Evolutionary conservation across 352 stramenopile genomes (phyloP), one percentile per base, ranked within the genome.

Genomic region (Globisporangium middletonii): DNA sequence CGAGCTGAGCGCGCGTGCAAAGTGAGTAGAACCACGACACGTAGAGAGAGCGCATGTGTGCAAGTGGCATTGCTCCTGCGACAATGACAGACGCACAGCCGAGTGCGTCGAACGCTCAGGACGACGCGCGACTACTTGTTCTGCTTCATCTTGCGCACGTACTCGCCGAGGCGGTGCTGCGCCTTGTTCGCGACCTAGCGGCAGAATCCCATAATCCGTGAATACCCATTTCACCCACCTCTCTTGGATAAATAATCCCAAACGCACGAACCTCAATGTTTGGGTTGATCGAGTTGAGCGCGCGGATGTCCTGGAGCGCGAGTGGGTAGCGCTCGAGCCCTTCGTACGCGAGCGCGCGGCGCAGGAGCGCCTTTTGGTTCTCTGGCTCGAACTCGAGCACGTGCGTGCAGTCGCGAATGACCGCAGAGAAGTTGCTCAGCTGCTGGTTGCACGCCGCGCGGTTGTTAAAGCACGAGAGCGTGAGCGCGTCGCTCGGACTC

Each of bases 371-470:
- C 79, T 98, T 98, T 64, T 98, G 88, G 81, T 98, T 98, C 55
- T 96, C 83, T 2, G 87, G 77, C 23, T 98, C 93, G 53, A 90
- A 76, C 73, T 98, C 93, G 27, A 98, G 73, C 37, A 98, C 94
- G 43, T 96, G 88, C 35, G 90, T 97, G 69, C 93, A 98, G 75
- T 98, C 94, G 47, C 84, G 78, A 62, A 98, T 98, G 16, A 97
- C 92, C 42, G 80, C 92, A 49, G 96, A 97, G 72, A 98, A 98
- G 77, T 98, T 97, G 72, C 87, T 97, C 59, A 98, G 93, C 83
- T 98, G 93, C 77, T 98, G 96, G 89, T 98, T 94, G 76, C 94
- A 98, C 53, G 94, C 94, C 33, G 94, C 88, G 67, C 94, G 91
- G 67, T 98, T 98, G 69, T 94, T 92, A 75, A 94, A 97, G 64